phyloP scores from a whole-genome alignment of 1,284 basidiomycete genomes.

The Fomitopsis palustris region DNA sequence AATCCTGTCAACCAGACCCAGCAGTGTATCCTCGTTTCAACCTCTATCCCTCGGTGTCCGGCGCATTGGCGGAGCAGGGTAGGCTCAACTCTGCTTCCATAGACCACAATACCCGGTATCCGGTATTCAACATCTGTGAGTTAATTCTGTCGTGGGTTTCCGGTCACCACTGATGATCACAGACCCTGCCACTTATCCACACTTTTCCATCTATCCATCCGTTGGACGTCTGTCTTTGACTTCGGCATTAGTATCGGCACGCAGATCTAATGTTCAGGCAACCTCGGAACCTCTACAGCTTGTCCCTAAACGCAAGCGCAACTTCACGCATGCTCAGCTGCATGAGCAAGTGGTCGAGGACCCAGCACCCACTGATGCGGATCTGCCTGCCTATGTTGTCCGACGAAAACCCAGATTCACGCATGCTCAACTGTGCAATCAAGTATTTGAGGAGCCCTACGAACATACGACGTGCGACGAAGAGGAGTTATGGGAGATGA shows the following conservation, averaged over 20 bases:
- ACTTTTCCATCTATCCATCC: not conserved
- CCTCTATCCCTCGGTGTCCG: not conserved
- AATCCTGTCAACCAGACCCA: not conserved
- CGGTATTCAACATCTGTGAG: not conserved
- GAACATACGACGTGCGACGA: not conserved
- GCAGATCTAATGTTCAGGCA: too few species aligned
- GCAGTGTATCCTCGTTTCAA: not conserved
- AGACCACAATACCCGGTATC: not conserved
- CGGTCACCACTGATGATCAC: not conserved
- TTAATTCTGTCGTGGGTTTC: conserved; percentile 12
- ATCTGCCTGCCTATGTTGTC: not conserved
- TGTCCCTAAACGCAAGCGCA: not conserved
- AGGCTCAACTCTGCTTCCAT: too few species aligned
- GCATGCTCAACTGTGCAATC: conserved; percentile 10
- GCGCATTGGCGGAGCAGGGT: not conserved
- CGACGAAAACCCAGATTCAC: conserved; percentile 6
- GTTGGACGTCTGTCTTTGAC: not conserved
- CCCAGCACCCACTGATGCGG: too few species aligned
- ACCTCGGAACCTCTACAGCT: not conserved
- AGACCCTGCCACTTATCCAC: not conserved
- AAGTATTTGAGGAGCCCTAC: not conserved
- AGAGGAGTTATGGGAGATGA: not conserved
- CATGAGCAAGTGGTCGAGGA: not conserved
- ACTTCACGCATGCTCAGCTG: conserved; percentile 13
- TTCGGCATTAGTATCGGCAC: not conserved